These are phyloP conservation scores for Globisporangium cederbergense DNA, from an alignment of 352 stramenopile species.

Conservation along the genomic window DNA sequence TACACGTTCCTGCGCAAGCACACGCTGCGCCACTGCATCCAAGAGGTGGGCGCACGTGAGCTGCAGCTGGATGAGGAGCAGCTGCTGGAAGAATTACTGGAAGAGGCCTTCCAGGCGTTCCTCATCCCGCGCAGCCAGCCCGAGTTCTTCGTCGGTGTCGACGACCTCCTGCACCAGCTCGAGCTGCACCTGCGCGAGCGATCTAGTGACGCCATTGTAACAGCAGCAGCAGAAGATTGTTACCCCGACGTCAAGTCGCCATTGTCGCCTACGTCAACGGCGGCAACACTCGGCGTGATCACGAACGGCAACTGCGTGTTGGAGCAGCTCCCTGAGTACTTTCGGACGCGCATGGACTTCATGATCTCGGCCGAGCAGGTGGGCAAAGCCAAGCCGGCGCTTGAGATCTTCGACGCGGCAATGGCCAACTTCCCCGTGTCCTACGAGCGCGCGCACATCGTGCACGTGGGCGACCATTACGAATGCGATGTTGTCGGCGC, in stretches of 20 bases:
- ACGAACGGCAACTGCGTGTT: slow-evolving; percentile 75
- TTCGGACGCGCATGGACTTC: slow-evolving; percentile 42
- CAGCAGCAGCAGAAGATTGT: neutral
- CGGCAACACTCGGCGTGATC: slow-evolving; percentile 37
- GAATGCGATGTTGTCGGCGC: slow-evolving; percentile 62
- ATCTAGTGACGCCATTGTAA: neutral
- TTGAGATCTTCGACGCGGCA: slow-evolving; percentile 57
- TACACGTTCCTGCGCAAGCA: slow-evolving; percentile 68
- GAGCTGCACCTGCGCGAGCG: slow-evolving; percentile 23
- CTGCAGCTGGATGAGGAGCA: slow-evolving; percentile 19
- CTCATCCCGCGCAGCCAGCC: slow-evolving; percentile 52
- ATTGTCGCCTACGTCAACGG: neutral
- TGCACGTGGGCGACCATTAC: slow-evolving; percentile 80
- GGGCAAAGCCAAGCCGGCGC: slow-evolving; percentile 40
- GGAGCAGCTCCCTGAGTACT: slow-evolving; percentile 37
- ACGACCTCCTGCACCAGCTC: slow-evolving; percentile 41
- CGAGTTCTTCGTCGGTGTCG: slow-evolving; percentile 55
- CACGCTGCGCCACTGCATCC: slow-evolving; percentile 46
- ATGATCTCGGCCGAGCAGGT: slow-evolving; percentile 53
- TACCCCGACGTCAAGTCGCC: neutral
- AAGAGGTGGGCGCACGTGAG: slow-evolving; percentile 19
- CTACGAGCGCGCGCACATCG: slow-evolving; percentile 35
- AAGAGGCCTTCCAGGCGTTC: slow-evolving; percentile 60
- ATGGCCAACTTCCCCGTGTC: slow-evolving; percentile 30
- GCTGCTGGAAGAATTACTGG: slow-evolving; percentile 33